Evolutionary conservation across 768 basidiomycete species (phyloP).

Genomic region (Mycena sanguinolenta): DNA sequence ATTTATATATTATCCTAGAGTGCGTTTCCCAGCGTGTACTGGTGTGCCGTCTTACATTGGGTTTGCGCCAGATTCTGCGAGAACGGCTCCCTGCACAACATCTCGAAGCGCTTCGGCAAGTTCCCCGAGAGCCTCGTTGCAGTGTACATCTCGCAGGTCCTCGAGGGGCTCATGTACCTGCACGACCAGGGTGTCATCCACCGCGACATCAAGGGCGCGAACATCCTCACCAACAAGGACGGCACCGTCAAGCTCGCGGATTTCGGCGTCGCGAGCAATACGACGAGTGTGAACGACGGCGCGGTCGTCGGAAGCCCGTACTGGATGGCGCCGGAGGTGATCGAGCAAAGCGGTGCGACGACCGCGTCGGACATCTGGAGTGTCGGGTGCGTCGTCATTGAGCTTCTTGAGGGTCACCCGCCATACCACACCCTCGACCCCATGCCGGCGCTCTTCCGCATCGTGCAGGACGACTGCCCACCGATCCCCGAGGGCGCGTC

Average conservation of each 20-base stretch:
- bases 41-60: slow-evolving; percentile 6
- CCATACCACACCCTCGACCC: slow-evolving; percentile 97
- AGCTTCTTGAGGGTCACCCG: slow-evolving; percentile 90
- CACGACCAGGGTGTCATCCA: slow-evolving; percentile 99
- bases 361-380: slow-evolving; percentile 99
- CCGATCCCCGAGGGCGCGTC: slow-evolving; percentile 97
- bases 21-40: slow-evolving; percentile 51
- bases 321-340: slow-evolving; percentile 99
- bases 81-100: slow-evolving; percentile 96
- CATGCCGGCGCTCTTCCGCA: slow-evolving; percentile 98
- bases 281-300: slow-evolving; percentile 83
- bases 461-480: slow-evolving; percentile 97
- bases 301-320: slow-evolving; percentile 98
- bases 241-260: slow-evolving; percentile 99
- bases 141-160: slow-evolving; percentile 95
- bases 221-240: slow-evolving; percentile 98
- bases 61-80: slow-evolving; percentile 94
- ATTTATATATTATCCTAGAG: slow-evolving; percentile 97
- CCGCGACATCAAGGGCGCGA: slow-evolving; percentile 98
- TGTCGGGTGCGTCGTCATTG: slow-evolving; percentile 98
- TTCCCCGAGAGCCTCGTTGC: slow-evolving; percentile 98
- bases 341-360: slow-evolving; percentile 97
- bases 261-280: slow-evolving; percentile 93
- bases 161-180: slow-evolving; percentile 95
- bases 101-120: slow-evolving; percentile 97